Base-by-base conservation (phyloP, 345 rosid genomes). In the Hypericum androsaemum region DNA sequence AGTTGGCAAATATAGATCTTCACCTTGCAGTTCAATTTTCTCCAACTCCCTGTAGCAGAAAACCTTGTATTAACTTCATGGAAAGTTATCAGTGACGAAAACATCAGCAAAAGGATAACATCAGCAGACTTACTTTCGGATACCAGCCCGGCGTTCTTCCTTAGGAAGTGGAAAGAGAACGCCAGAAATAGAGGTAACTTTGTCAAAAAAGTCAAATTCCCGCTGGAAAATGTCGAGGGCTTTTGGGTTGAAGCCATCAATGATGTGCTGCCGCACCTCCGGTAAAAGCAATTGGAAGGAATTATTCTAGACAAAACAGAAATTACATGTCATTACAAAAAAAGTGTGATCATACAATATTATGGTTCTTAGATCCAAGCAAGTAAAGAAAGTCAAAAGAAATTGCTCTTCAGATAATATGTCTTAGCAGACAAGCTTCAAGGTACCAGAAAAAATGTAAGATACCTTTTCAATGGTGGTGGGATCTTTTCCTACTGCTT, bases 121-220 rank as follows among this genome's bases (percentile, higher is more conserved):
- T 22, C 32, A 22, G 32, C 32, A 22, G 32, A 22, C 32, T 22
- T 79, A 88, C 99, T 74, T 83, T 50, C 95, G 77, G 67, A 92
- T 92, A 59, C 94, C 95, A 43, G 95, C 99, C 65, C 95, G 77
- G 46, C 97, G 95, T 66, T 88, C 97, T 73, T 88, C 97, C 76
- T 88, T 92, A 15, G 99, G 87, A 47, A 88, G 75, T 16, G 80
- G 84, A 71, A 58, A 68, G 58, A 92, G 77, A 44, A 61, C 74
- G 62, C 99, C 99, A 39, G 99, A 92, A 64, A 92, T 76, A 39
- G 94, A 83, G 56, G 99, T 92, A 56, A 92, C 99, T 76, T 85
- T 74, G 70, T 92, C 90, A 58, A 92, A 85, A 78, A 92, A 92
- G 58, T 81, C 85, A 54, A 88, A 92, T 72, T 92, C 99, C 73